Percentiles rank a stretch among this genome's conserved stretches.
Evolutionary conservation across 2,329 filamentous ascomycete genomes (phyloP).

Genomic region (Diaporthe capsici): DNA sequence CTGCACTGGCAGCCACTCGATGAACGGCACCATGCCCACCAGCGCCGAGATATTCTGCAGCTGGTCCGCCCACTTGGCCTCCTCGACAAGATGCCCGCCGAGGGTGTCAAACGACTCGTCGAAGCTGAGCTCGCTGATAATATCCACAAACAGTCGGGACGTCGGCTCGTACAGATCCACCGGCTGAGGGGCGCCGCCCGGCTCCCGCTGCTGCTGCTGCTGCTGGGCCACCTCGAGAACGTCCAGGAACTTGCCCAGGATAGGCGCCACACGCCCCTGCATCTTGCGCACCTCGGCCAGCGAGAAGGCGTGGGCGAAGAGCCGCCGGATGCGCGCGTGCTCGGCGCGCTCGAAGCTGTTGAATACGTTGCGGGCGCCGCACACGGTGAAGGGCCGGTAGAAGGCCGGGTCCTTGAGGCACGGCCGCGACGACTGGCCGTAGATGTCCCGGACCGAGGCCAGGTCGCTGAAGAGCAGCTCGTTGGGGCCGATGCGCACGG

Average conservation of each 20-base stretch:
- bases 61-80: background rate
- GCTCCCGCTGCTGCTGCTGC: background rate
- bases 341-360: constrained; percentile 1
- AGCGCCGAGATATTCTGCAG: background rate
- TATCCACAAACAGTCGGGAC: background rate
- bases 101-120: constrained; percentile 14
- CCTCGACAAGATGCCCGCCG: background rate
- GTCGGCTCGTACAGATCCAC: background rate
- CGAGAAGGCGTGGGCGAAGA: constrained; percentile 5
- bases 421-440: constrained; percentile 14
- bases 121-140: constrained; percentile 11
- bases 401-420: constrained; percentile 14
- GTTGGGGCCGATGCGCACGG: constrained; percentile 21
- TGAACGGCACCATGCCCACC: background rate
- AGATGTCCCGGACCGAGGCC: constrained; percentile 2
- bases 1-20: background rate
- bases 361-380: constrained; percentile 8
- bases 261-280: background rate
- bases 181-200: background rate
- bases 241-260: background rate
- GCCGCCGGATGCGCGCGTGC: constrained; percentile 6
- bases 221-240: background rate
- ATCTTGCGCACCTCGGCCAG: background rate
- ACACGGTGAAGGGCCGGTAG: constrained; percentile 11
- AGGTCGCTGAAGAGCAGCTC: constrained; percentile 20